Evolutionary conservation across 2,329 filamentous ascomycete genomes (phyloP).

Genomic region (Penicillium aurantiogriseum): DNA sequence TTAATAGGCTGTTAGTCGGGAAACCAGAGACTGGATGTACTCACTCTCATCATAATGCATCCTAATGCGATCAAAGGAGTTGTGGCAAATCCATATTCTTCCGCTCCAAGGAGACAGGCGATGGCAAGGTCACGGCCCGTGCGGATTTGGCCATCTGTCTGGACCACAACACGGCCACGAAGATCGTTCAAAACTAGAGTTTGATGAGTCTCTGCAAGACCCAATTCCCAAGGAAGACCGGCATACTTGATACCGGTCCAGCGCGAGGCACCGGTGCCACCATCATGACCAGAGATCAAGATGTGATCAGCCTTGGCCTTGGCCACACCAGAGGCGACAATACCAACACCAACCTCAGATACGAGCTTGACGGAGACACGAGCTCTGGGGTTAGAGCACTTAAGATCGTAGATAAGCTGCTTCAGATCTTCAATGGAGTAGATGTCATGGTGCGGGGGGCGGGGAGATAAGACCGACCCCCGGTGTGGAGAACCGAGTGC

Average conservation of each 20-base stretch:
- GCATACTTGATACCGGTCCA: conserved; percentile 99
- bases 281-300: conserved; percentile 92
- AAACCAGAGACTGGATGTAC: not conserved
- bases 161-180: conserved; percentile 89
- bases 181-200: conserved; percentile 94
- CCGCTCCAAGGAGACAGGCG: conserved; percentile 91
- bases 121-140: conserved; percentile 93
- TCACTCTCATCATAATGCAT: conserved; percentile 80
- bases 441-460: conserved; percentile 95
- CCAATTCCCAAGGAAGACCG: conserved; percentile 92
- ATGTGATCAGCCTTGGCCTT: conserved; percentile 98
- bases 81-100: conserved; percentile 96
- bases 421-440: conserved; percentile 98
- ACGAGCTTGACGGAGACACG: conserved; percentile 96
- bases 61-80: conserved; percentile 95
- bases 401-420: conserved; percentile 95
- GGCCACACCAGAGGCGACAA: conserved; percentile 93
- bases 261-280: conserved; percentile 91
- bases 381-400: conserved; percentile 90
- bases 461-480: conserved; percentile 95
- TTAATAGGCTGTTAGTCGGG: not conserved
- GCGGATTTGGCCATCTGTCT: conserved; percentile 91
- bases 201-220: conserved; percentile 95
- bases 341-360: conserved; percentile 94
- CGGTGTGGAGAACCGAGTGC: conserved; percentile 91